These are phyloP conservation scores for Dissophora ornata DNA, from an alignment of 192 early-diverging fungal species.

Conservation along the genomic window DNA sequence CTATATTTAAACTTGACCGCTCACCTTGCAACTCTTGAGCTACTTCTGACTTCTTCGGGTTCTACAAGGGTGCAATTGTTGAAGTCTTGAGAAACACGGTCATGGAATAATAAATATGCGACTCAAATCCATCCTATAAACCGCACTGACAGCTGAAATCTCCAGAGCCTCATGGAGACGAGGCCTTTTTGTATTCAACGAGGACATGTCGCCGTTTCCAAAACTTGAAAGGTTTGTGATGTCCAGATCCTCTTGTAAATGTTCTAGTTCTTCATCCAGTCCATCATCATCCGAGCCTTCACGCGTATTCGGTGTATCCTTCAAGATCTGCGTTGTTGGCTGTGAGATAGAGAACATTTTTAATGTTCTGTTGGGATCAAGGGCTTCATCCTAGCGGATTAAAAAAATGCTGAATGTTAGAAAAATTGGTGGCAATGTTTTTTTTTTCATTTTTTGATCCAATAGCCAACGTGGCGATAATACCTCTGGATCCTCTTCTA, in stretches of 20 bases:
- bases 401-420: too few relatives aligned
- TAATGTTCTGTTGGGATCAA: conserved; percentile 44
- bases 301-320: not conserved
- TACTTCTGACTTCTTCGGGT: not conserved
- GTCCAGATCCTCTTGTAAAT: too few relatives aligned
- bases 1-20: too few relatives aligned
- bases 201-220: not conserved
- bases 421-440: conserved; percentile 20
- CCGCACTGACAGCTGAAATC: conserved; percentile 15
- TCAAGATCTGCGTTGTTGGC: not conserved
- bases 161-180: conserved; percentile 34
- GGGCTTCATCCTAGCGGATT: conserved; percentile 22
- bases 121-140: too few relatives aligned
- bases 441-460: not conserved
- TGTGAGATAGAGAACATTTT: conserved; percentile 43
- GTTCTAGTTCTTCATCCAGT: not conserved
- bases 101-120: too few relatives aligned
- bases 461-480: not conserved
- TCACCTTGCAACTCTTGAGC: not conserved
- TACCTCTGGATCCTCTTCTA: conserved; percentile 6
- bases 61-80: not conserved
- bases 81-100: too few relatives aligned
- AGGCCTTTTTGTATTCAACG: conserved; percentile 6
- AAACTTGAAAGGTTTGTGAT: too few relatives aligned
- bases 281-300: not conserved